Evolutionary conservation across 768 basidiomycete genomes (phyloP).

Genomic region (Tylopilus rubrobrunneus): DNA sequence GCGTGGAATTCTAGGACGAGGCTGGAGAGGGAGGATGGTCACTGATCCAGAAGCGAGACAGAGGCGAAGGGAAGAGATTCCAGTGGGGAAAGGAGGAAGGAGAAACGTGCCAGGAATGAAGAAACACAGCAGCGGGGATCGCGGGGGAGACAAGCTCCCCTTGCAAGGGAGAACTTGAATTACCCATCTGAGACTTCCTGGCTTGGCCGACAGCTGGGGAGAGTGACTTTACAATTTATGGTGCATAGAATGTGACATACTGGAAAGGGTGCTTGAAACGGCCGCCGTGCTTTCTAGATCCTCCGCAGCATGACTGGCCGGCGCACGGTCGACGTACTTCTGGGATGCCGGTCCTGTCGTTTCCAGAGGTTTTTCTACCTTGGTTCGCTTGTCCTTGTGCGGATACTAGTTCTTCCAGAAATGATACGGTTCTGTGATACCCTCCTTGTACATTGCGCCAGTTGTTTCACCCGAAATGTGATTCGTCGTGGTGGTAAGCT

Average conservation of each 20-base stretch:
- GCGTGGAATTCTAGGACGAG: slow-evolving; percentile 32
- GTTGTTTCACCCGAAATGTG: slow-evolving; percentile 88
- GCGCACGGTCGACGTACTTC: slow-evolving; percentile 84
- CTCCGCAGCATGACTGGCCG: slow-evolving; percentile 84
- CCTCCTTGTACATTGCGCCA: slow-evolving; percentile 86
- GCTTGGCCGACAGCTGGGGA: too few species aligned
- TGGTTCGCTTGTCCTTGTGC: slow-evolving; percentile 70
- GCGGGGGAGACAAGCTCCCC: too few species aligned
- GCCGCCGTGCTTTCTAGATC: slow-evolving; percentile 77
- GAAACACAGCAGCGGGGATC: too few species aligned
- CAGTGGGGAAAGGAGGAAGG: too few species aligned
- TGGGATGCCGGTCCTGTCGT: slow-evolving; percentile 87
- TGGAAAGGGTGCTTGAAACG: slow-evolving; percentile 79
- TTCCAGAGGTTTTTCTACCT: slow-evolving; percentile 85
- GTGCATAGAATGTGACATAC: slow-evolving; percentile 41
- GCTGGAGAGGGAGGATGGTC: slow-evolving; percentile 5
- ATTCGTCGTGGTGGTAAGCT: slow-evolving; percentile 76
- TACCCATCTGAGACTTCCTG: too few species aligned
- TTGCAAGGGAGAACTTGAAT: too few species aligned
- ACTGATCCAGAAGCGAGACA: too few species aligned
- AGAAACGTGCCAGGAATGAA: too few species aligned
- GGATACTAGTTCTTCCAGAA: slow-evolving; percentile 92
- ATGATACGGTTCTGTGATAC: slow-evolving; percentile 90
- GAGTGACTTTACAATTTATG: too few species aligned
- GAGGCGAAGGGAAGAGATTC: too few species aligned